phyloP scores from a whole-genome alignment of 2,329 filamentous ascomycete genomes.

The Acephala macrosclerotiorum region DNA sequence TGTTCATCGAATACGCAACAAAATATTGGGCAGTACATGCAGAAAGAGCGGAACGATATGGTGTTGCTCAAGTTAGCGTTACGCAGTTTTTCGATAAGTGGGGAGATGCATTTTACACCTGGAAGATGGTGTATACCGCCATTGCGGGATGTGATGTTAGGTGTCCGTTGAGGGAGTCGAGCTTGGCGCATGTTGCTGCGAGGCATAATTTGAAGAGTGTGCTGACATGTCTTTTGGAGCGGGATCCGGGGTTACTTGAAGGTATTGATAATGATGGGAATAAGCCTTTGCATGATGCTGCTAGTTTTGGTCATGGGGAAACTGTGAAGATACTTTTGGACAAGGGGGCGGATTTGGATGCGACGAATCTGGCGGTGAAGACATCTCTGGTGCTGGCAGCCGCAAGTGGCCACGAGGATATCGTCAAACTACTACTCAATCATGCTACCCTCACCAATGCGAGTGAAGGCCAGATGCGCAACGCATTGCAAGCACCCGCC shows the following conservation, averaged over 20 bases:
- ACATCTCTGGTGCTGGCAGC: no score
- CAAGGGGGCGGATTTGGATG: slow-evolving; percentile 15
- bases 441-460: no score
- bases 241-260: slow-evolving; percentile 9
- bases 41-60: slow-evolving; percentile 23
- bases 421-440: not conserved
- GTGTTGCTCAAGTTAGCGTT: slow-evolving; percentile 14
- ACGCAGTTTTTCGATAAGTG: not conserved
- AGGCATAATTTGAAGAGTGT: slow-evolving; percentile 12
- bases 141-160: not conserved
- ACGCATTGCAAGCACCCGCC: slow-evolving; percentile 9
- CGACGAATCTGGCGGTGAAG: no score
- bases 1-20: slow-evolving; percentile 28
- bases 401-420: not conserved
- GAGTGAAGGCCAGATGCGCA: not conserved
- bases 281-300: slow-evolving; percentile 24
- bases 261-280: slow-evolving; percentile 5
- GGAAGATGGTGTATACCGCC: slow-evolving; percentile 16
- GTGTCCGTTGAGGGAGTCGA: not conserved
- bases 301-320: slow-evolving; percentile 15
- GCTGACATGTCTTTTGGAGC: slow-evolving; percentile 5
- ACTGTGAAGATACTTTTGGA: slow-evolving; percentile 14
- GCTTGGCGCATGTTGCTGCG: slow-evolving; percentile 23
- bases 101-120: slow-evolving; percentile 1
- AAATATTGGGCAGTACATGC: slow-evolving; percentile 25